Percentiles rank a stretch among this genome's conserved stretches.
These are phyloP conservation scores for Sphaerulina vaccinii DNA, from an alignment of 2,329 filamentous ascomycete genomes.

Conservation along the genomic window DNA sequence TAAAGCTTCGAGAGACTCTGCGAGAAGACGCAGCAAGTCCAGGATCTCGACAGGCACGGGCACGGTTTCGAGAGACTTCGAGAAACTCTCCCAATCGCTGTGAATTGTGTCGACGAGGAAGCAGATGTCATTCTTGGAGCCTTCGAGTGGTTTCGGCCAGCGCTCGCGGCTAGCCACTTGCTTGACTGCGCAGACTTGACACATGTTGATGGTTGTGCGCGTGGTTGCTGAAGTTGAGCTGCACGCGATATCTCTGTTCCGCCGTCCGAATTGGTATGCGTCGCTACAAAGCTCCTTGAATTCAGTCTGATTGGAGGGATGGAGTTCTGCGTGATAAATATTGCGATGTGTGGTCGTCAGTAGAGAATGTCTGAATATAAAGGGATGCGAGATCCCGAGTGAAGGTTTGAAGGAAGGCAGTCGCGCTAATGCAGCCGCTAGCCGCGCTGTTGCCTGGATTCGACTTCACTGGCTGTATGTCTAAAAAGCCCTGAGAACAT, in stretches of 20 bases:
- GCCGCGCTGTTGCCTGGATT: constrained; percentile 8
- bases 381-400: too few relatives aligned
- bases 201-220: too few relatives aligned
- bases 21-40: constrained; percentile 20
- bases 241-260: too few relatives aligned
- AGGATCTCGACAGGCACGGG: constrained; percentile 14
- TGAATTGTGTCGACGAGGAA: constrained; percentile 22
- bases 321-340: too few relatives aligned
- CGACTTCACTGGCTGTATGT: background rate
- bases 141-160: constrained; percentile 25
- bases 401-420: too few relatives aligned
- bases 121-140: constrained; percentile 17
- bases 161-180: constrained; percentile 14
- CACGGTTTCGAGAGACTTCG: background rate
- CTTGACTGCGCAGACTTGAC: constrained; percentile 26
- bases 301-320: too few relatives aligned
- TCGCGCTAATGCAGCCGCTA: too few relatives aligned
- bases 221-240: too few relatives aligned
- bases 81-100: constrained; percentile 14
- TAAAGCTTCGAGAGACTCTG: constrained; percentile 14
- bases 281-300: too few relatives aligned
- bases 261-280: too few relatives aligned
- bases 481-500: background rate
- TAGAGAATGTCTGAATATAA: too few relatives aligned
- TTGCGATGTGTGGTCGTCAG: too few relatives aligned